Base-by-base conservation (phyloP, 2,329 filamentous ascomycete genomes). In the Periconia sp. region DNA sequence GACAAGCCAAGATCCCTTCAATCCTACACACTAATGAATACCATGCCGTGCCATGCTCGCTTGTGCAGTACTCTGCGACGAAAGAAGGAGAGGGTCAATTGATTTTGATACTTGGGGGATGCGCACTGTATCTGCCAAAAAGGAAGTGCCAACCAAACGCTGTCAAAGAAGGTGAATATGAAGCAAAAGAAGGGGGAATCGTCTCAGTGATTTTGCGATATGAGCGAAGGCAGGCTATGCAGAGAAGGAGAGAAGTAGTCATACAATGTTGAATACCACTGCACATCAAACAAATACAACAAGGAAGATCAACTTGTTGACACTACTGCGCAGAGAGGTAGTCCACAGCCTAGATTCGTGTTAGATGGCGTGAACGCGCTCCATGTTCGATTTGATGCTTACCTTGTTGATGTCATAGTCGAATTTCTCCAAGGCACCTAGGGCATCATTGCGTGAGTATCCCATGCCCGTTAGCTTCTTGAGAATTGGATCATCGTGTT, bases 381-480 rank as follows among this genome's bases (percentile, higher is more conserved):
- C n/a, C 2, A 44, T 17, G n/a, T 20, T 11, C 11, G 3, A 15
- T 17, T 41, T 23, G 15, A 47, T 57, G 15, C 64, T 57, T 77
- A 96, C 93, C 85, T 90, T 91, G 76, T 96, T 92, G 71, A 97
- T 82, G 73, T 97, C 94, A 76, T 97, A 97, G 77, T 97, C 92
- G 72, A 90, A 96, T 74, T 93, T 92, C 79, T 97, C 93, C 70
- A 97, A 77, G 20, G 94, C 93, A 47, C 81, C 80, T 35, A 97
- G 77, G 15, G 91, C 89, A 47, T 90, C 86, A 8, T 81, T 78
- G 30, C 93, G 82, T 5, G 85, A 76, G 70, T 95, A 97, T 0
- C 93, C 93, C 92, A 97, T 96, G 10, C 85, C 82, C 1, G 91
- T 96, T 68, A 97, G 74, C 63, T 92, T 87, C 79, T 96, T 95